phyloP scores from a whole-genome alignment of 2,329 filamentous ascomycete species.

The Fusarium brevicatenulatum region DNA sequence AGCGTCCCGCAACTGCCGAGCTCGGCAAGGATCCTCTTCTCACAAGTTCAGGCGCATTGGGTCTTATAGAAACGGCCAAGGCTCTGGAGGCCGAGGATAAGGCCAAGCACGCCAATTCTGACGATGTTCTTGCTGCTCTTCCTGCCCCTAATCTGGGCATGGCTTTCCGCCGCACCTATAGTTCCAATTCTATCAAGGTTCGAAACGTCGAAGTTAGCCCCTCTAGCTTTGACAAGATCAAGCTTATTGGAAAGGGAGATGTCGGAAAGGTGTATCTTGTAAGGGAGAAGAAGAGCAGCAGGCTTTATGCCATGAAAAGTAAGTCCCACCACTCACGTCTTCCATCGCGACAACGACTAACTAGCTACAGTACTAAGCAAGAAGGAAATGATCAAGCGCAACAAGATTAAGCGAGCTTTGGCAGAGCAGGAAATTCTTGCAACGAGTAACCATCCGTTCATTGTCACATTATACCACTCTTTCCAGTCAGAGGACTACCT shows the following conservation, averaged over 20 bases:
- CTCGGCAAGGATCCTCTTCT: constrained; percentile 82
- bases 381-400: constrained; percentile 99
- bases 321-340: constrained; percentile 41
- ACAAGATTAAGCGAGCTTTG: constrained; percentile 98
- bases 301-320: constrained; percentile 99
- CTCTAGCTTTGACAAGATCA: constrained; percentile 98
- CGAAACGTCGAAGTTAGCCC: constrained; percentile 96
- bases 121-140: constrained; percentile 68
- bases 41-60: constrained; percentile 56
- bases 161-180: constrained; percentile 93
- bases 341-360: constrained; percentile 48
- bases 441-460: constrained; percentile 98
- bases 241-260: constrained; percentile 98
- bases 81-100: constrained; percentile 38
- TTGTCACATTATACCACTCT: constrained; percentile 97
- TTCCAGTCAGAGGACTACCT: constrained; percentile 99
- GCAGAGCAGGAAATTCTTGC: constrained; percentile 98
- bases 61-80: constrained; percentile 50
- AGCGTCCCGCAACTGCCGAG: constrained; percentile 85
- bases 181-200: constrained; percentile 99
- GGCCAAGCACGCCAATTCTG: constrained; percentile 54
- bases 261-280: constrained; percentile 99
- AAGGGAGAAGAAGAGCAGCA: constrained; percentile 94
- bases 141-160: constrained; percentile 74
- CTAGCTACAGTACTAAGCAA: constrained; percentile 84